Evolutionary conservation across 2,329 filamentous ascomycete genomes (phyloP).

Genomic region (Alternaria sp.): DNA sequence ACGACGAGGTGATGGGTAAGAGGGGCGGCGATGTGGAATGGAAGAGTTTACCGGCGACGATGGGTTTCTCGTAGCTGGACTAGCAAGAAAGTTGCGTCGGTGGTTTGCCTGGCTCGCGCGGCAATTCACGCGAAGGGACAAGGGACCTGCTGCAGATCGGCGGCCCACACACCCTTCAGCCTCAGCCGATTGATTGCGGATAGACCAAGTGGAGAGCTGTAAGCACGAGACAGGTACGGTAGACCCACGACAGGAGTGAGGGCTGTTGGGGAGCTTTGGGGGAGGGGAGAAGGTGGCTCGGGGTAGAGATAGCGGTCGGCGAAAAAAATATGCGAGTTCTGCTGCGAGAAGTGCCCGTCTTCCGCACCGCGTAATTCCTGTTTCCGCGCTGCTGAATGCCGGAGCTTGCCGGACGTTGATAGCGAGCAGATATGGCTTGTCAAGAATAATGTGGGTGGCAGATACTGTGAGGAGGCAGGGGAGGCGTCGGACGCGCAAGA

Average conservation of each 20-base stretch:
- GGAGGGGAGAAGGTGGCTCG: conserved; percentile 21
- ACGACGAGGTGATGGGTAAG: conserved; percentile 12
- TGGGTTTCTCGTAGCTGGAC: conserved; percentile 18
- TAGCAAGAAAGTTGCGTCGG: conserved; percentile 18
- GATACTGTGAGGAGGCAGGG: conserved; percentile 14
- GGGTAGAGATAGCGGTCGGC: conserved; percentile 24
- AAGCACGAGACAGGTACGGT: conserved; percentile 42
- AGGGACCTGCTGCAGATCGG: conserved; percentile 45
- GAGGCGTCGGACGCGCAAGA: conserved; percentile 19
- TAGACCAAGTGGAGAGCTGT: conserved; percentile 42
- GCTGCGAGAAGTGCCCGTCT: conserved; percentile 28
- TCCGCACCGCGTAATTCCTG: conserved; percentile 30
- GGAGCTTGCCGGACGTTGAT: conserved; percentile 31
- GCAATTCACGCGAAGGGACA: conserved; percentile 41
- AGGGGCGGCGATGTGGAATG: conserved; percentile 19
- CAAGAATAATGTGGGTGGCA: conserved; percentile 9
- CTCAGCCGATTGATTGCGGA: conserved; percentile 45
- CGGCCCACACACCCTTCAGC: conserved; percentile 44
- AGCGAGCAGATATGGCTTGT: conserved; percentile 8
- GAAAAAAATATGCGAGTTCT: conserved; percentile 36
- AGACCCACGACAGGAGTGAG: conserved; percentile 32
- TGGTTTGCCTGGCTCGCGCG: conserved; percentile 40
- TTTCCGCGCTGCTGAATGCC: conserved; percentile 30
- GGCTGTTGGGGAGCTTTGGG: conserved; percentile 20
- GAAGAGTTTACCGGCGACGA: conserved; percentile 22